Base-by-base conservation (phyloP, 2,329 filamentous ascomycete species). In the Hypoxylon sp. region DNA sequence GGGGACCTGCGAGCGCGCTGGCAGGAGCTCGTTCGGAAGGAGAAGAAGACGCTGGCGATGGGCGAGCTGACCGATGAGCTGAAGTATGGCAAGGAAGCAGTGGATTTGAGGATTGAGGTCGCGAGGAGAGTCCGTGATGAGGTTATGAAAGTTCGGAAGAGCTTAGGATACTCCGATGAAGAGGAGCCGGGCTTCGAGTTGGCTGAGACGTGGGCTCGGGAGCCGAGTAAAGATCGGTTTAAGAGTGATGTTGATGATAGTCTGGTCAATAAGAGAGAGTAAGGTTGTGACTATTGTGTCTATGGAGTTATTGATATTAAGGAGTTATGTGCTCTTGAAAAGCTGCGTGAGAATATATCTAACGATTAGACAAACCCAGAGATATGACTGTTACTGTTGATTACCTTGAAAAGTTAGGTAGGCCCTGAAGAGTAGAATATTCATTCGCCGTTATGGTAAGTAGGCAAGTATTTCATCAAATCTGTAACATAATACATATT, bases 101-200 rank as follows among this genome's bases (percentile, higher is more conserved):
- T 92, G 58, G 86, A 90, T 72, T 82, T 97, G 70, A 85, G 96
- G 65, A 89, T 92, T 59, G 93, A 97, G 79, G 93, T 95, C 53
- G 94, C 95, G 1, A 85, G 86, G 78, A 87, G 91, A 65, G 88
- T 98, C 35, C 86, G 96, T 53, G 86, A 92, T 61, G 92, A 97
- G 78, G 91, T 99, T 2, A 81, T 95, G 56, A 93, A 93, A 74
- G 85, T 98, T 22, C 87, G 95, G 68, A 85, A 88, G 70, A 86
- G 86, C 48, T 82, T 92, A 64, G 94, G 94, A 0, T 88, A 92
- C 68, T 87, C 92, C 0, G 94, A 97, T 66, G 91, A 97, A 72
- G 93, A 97, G 37, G 72, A 72, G 24, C 70, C 70, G 73, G 90
- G 92, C 72, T 87, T 90, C 52, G 91, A 90, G 8, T 81, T 94